These are phyloP conservation scores for Berberis thunbergii DNA, from an alignment of 164 flowering plant genomes.

Conservation along the genomic window DNA sequence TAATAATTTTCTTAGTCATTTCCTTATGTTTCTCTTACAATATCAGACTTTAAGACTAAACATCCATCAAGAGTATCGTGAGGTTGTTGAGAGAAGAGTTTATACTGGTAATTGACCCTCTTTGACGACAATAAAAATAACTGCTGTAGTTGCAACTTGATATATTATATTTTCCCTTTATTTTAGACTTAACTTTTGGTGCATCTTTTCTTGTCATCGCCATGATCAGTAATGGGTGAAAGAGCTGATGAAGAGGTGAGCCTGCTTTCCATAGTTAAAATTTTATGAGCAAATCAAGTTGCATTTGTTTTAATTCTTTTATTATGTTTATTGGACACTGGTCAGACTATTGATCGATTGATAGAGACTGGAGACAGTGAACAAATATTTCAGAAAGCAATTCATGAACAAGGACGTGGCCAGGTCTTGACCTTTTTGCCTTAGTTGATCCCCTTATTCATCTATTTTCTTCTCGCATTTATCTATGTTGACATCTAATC, in stretches of 20 bases:
- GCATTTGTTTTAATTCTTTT: neutral
- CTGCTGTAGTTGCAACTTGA: conserved; percentile 1
- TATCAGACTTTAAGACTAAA: conserved; percentile 60
- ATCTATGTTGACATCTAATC: neutral
- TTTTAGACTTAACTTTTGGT: conserved; percentile 5
- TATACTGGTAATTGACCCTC: conserved; percentile 62
- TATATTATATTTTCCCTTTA: conserved; percentile 4
- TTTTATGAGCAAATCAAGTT: neutral
- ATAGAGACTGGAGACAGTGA: conserved; percentile 97
- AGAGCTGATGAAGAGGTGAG: conserved; percentile 94
- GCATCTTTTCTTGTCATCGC: conserved; percentile 11
- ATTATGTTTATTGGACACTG: neutral
- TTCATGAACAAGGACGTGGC: conserved; percentile 94
- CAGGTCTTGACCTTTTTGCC: conserved; percentile 46
- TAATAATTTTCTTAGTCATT: neutral
- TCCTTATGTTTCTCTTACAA: neutral
- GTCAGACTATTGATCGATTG: conserved; percentile 76
- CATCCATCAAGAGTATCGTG: conserved; percentile 90
- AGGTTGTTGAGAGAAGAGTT: conserved; percentile 93
- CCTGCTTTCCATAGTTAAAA: neutral
- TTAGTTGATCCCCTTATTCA: neutral
- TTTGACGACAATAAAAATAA: neutral
- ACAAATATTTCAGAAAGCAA: conserved; percentile 92
- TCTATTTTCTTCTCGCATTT: too few relatives aligned
- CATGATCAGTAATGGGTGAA: conserved; percentile 66